Evolutionary conservation across 2,329 filamentous ascomycete genomes (phyloP).

Genomic region (Hypoxylon sp.): DNA sequence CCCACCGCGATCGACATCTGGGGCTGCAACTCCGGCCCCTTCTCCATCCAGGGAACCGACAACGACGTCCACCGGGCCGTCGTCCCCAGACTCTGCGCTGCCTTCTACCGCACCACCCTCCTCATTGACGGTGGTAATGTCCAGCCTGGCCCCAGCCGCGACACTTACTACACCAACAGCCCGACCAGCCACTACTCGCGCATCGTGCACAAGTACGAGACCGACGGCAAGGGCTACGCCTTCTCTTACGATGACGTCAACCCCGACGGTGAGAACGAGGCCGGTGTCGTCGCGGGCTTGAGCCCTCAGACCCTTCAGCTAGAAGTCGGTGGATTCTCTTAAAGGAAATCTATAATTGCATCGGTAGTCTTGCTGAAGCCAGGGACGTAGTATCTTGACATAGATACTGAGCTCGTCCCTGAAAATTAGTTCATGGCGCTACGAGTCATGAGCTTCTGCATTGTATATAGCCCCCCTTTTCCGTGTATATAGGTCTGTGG

Average conservation of each 20-base stretch:
- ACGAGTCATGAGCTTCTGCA: slow-evolving; percentile 16
- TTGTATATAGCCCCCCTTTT: slow-evolving; percentile 40
- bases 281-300: slow-evolving; percentile 64
- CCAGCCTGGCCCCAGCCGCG: slow-evolving; percentile 59
- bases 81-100: slow-evolving; percentile 65
- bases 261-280: slow-evolving; percentile 68
- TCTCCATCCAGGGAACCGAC: slow-evolving; percentile 57
- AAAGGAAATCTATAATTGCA: slow-evolving; percentile 47
- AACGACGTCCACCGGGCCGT: slow-evolving; percentile 60
- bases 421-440: slow-evolving; percentile 29
- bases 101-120: slow-evolving; percentile 64
- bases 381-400: slow-evolving; percentile 1
- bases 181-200: slow-evolving; percentile 71
- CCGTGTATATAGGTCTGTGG: slow-evolving; percentile 35
- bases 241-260: slow-evolving; percentile 80
- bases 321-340: slow-evolving; percentile 60
- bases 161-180: slow-evolving; percentile 62
- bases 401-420: slow-evolving; percentile 12
- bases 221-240: slow-evolving; percentile 73
- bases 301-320: slow-evolving; percentile 63
- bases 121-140: slow-evolving; percentile 62
- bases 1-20: slow-evolving; percentile 64
- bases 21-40: slow-evolving; percentile 66
- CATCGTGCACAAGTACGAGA: slow-evolving; percentile 72
- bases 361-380: neutral